phyloP scores from a whole-genome alignment of 1,139 yeast species.

The Yamadazyma oceani region DNA sequence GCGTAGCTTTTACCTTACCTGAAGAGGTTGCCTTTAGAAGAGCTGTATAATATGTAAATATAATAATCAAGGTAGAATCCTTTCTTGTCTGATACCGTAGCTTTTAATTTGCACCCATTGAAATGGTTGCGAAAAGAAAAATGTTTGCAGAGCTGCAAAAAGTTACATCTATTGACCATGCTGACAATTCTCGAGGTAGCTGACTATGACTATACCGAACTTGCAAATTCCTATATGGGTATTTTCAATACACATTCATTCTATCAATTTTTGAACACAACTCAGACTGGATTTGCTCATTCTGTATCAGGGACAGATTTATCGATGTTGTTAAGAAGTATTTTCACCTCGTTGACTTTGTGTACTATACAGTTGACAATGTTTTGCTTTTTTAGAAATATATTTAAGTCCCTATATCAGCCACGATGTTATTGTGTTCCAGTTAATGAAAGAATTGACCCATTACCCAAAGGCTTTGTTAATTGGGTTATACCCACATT shows the following conservation, averaged over 20 bases:
- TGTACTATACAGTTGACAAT: slow-evolving; percentile 53
- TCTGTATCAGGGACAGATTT: slow-evolving; percentile 41
- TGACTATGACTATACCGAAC: slow-evolving; percentile 24
- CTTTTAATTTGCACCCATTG: background rate
- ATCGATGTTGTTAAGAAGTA: slow-evolving; percentile 43
- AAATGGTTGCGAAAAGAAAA: slow-evolving; percentile 10
- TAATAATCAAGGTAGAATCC: background rate
- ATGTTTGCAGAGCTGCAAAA: slow-evolving; percentile 21
- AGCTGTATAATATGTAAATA: slow-evolving; percentile 1
- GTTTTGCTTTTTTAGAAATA: slow-evolving; percentile 52
- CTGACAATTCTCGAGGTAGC: slow-evolving; percentile 21
- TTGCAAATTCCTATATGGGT: slow-evolving; percentile 28
- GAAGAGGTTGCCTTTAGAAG: slow-evolving; percentile 65
- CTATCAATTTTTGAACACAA: slow-evolving; percentile 48
- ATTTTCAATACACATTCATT: slow-evolving; percentile 28
- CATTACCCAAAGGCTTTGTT: slow-evolving; percentile 40
- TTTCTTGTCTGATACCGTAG: background rate
- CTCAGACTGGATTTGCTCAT: slow-evolving; percentile 59
- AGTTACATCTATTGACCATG: slow-evolving; percentile 11
- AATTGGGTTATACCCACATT: slow-evolving; percentile 51
- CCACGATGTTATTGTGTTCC: slow-evolving; percentile 52
- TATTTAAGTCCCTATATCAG: slow-evolving; percentile 53
- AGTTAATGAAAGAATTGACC: slow-evolving; percentile 35
- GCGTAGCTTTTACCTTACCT: slow-evolving; percentile 80
- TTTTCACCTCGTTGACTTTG: slow-evolving; percentile 50